A percentile compares a stretch with the other conserved stretches of the same genome.
Conservation (phyloP, 192 early-diverging fungal genomes). For the Coemansia sp. region DNA sequence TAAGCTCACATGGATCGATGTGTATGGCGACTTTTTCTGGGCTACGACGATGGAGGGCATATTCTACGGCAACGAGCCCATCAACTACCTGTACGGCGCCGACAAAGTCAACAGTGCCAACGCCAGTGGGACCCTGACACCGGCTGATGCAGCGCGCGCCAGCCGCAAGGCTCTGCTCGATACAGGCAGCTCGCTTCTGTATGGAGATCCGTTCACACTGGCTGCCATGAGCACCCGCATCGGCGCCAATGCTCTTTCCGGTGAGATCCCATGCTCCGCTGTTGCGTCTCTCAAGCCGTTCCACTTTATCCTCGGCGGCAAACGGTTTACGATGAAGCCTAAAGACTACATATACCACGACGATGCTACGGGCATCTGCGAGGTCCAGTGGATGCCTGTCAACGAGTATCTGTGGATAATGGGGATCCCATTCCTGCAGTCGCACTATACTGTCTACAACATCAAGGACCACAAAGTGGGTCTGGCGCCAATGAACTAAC, state of each 20-base stretch:
- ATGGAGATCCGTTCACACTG: constrained; percentile 46
- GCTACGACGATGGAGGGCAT: constrained; percentile 52
- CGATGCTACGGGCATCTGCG: constrained; percentile 32
- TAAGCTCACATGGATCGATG: constrained; percentile 55
- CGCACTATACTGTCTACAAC: constrained; percentile 56
- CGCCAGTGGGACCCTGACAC: constrained; percentile 9
- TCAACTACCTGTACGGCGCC: constrained; percentile 48
- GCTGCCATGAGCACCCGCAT: constrained; percentile 47
- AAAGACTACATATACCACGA: constrained; percentile 52
- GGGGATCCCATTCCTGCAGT: constrained; percentile 51
- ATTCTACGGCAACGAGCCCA: constrained; percentile 48
- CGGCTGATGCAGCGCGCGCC: constrained; percentile 33
- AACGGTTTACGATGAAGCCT: constrained; percentile 44
- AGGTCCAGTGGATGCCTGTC: constrained; percentile 57
- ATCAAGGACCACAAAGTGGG: constrained; percentile 46
- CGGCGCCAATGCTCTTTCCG: constrained; percentile 39
- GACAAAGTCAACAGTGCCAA: constrained; percentile 34
- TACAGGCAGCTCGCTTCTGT: constrained; percentile 51
- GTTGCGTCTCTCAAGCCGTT: constrained; percentile 44
- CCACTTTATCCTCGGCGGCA: constrained; percentile 50
- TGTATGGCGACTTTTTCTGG: constrained; percentile 63
- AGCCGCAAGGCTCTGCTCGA: constrained; percentile 53
- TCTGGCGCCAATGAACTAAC: constrained; percentile 24
- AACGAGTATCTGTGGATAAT: constrained; percentile 55
- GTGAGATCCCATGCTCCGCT: constrained; percentile 35